Evolutionary conservation across 1,284 basidiomycete genomes (phyloP), one percentile per base, ranked within the genome.

Genomic region (Cystobasidium slooffiae): DNA sequence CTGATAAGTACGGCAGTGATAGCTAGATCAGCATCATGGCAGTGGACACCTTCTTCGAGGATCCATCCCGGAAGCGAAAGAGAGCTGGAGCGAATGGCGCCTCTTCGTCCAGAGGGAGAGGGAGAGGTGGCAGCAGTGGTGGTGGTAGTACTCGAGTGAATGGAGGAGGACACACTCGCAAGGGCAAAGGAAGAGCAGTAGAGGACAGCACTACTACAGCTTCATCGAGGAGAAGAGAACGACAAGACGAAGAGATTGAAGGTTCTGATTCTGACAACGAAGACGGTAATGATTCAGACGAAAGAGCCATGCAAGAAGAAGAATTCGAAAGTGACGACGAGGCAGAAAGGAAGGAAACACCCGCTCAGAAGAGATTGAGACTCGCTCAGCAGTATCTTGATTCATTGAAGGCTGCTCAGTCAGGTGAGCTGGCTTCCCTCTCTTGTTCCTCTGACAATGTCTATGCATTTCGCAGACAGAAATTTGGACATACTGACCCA

Each of bases 351-450:
- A 70, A 67, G 22, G 84, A 99, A 85, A 98, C 95, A 0, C 93
- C 94, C 0, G 94, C 94, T 0, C 90, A 96, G 85, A 98, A 99
- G 83, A 85, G 96, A 74, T 85, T 99, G 12, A 85, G 97, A 74
- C 84, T 99, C 37, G 95, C 96, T 3, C 91, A 93, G 81, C 84
- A 95, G 77, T 98, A 99, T 83, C 84, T 99, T 58, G 89, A 94
- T 74, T 90, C 87, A 74, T 88, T 98, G 18, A 91, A 92, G 81
- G 88, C 91, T 76, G 86, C 86, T 20, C 83, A 92, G 46, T 63
- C 77, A 68, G 90, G 91, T 91, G 79, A 82, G 89, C 85, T 41
- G 53, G 53, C 14, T 49, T 18, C 46, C 18, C 46, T 9, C 46
- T 47, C 9, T 9, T 47, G 46, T 8, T 18, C 46, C n/a, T n/a